Base-by-base conservation (phyloP, 208 protist species). In the Polymyxa betae region DNA sequence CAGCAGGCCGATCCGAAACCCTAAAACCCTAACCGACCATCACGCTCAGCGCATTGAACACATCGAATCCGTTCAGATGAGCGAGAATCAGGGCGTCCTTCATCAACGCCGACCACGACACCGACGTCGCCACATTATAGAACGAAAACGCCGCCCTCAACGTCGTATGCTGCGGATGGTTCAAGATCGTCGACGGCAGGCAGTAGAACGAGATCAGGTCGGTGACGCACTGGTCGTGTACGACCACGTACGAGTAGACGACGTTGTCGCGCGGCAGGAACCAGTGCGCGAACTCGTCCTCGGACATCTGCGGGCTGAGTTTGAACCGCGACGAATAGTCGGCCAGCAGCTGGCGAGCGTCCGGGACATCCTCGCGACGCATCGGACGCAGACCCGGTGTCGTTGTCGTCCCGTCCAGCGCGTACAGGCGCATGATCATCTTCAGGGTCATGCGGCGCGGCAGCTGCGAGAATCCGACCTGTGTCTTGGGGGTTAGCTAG, bases 41-140 rank as follows among this genome's bases (percentile, higher is more conserved):
- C 64, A 99, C 97, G 87, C 99, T 95, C 0, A 99, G 95, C 88
- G 96, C 95, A 94, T 99, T 99, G 94, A 98, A 99, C 20, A 99
- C 98, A 93, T 99, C 98, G 92, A 98, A 99, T 60, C 95, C 95
- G 16, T 93, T 90, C 41, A 92, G 46, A 16, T 45, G 44, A 35
- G 90, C 92, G 29, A 94, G 44, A 66, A 94, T 92, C 1, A 94
- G 89, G 32, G 91, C 92, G 38, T 92, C 97, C 0, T 92, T 93
- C 82, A 99, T 96, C 5, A 99, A 93, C 35, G 96, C 90, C 10
- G 92, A 90, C 0, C 98, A 35, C 12, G 94, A 82, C 32, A 95
- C 93, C 29, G 90, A 97, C 0, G 88, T 98, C n/a, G 95, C 92
- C 0, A 98, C 96, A 93, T 98, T 98, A 95, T 99, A 99, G 93